Evolutionary conservation across 2,329 filamentous ascomycete genomes (phyloP).

Genomic region (Microcyclosporella mali): DNA sequence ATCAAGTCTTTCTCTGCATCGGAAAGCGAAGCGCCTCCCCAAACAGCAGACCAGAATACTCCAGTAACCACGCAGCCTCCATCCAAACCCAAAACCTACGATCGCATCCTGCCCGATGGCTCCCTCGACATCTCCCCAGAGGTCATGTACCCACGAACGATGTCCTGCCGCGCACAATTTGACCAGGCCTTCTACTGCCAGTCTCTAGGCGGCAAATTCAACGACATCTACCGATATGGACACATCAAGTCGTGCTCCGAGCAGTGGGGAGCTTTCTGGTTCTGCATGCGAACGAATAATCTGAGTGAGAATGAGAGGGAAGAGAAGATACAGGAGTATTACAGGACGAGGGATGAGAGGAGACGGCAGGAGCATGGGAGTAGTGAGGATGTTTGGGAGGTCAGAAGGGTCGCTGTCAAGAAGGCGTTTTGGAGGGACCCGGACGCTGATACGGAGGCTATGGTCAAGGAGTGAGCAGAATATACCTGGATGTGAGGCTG

Average conservation of each 20-base stretch:
- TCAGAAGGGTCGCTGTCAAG: slow-evolving; percentile 57
- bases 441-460: slow-evolving; percentile 21
- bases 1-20: slow-evolving; percentile 42
- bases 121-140: slow-evolving; percentile 44
- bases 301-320: slow-evolving; percentile 56
- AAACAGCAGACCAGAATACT: slow-evolving; percentile 18
- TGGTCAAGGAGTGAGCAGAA: slow-evolving; percentile 3
- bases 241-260: slow-evolving; percentile 69
- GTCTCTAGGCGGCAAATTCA: slow-evolving; percentile 84
- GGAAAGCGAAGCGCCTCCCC: slow-evolving; percentile 14
- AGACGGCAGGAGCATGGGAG: slow-evolving; percentile 59
- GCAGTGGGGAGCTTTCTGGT: slow-evolving; percentile 92
- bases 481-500: neutral
- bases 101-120: slow-evolving; percentile 24
- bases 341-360: slow-evolving; percentile 59
- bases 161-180: slow-evolving; percentile 87
- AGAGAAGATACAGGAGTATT: slow-evolving; percentile 57
- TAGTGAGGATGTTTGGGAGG: slow-evolving; percentile 87
- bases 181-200: slow-evolving; percentile 94
- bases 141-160: slow-evolving; percentile 67
- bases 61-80: slow-evolving; percentile 2
- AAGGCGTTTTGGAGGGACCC: slow-evolving; percentile 39
- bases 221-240: slow-evolving; percentile 83
- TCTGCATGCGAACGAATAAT: slow-evolving; percentile 82
- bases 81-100: slow-evolving; percentile 12